Percentiles rank a stretch among this genome's conserved stretches.
Conservation (phyloP, 345 rosid species). For the Pugionium dolabratum region DNA sequence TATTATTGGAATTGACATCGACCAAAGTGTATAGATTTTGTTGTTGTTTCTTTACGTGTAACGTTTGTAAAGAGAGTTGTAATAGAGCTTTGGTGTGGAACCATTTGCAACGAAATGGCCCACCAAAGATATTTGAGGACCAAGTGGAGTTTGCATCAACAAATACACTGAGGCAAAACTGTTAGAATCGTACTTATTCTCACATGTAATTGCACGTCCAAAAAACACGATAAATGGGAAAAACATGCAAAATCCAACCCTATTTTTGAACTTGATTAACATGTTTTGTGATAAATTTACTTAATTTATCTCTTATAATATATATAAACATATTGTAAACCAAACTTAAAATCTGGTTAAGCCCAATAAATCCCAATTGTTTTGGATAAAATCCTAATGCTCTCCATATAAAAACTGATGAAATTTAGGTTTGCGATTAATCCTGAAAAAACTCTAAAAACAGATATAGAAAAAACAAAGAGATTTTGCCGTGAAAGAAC, state of each 20-base stretch:
- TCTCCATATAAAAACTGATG: too few relatives aligned
- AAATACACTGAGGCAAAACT: constrained; percentile 11
- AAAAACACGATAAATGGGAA: constrained; percentile 2
- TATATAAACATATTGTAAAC: neutral
- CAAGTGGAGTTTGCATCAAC: constrained; percentile 23
- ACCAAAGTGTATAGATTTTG: constrained; percentile 25
- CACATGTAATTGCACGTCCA: constrained; percentile 36
- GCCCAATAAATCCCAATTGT: too few relatives aligned
- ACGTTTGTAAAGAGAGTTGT: constrained; percentile 3
- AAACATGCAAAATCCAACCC: constrained; percentile 29
- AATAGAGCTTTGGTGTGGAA: constrained; percentile 30
- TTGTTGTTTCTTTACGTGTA: constrained; percentile 20
- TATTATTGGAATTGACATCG: constrained; percentile 32
- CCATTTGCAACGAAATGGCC: constrained; percentile 27
- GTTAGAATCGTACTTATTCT: constrained; percentile 24
- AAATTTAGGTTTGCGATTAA: too few relatives aligned
- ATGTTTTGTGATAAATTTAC: neutral
- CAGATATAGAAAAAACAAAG: too few relatives aligned
- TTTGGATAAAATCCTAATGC: too few relatives aligned
- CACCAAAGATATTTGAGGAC: constrained; percentile 38
- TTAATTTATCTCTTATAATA: neutral
- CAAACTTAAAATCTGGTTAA: too few relatives aligned
- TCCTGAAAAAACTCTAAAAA: too few relatives aligned
- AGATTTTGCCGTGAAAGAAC: too few relatives aligned
- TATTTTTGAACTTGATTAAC: constrained; percentile 14